phyloP scores from a whole-genome alignment of 2,329 filamentous ascomycete genomes.

The Orbilia ellipsospora region DNA sequence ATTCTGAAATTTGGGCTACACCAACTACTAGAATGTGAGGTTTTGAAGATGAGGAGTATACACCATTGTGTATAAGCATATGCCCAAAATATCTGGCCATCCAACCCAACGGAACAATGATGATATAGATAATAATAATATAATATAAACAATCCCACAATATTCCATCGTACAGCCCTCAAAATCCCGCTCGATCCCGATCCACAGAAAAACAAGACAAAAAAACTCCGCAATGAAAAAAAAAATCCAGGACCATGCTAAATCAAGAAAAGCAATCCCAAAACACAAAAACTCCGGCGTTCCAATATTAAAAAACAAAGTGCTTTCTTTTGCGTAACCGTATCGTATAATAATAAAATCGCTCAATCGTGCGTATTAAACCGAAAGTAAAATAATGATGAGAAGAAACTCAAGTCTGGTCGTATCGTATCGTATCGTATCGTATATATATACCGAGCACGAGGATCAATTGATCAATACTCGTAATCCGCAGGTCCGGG shows the following conservation, averaged over 20 bases:
- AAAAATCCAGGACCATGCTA: neutral
- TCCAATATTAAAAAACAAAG: neutral
- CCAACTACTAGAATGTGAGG: too few species aligned
- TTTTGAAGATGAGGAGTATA: neutral
- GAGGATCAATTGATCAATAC: constrained; percentile 64
- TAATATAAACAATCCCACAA: neutral
- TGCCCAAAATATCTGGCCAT: too few species aligned
- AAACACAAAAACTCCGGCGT: constrained; percentile 18
- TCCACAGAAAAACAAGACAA: neutral
- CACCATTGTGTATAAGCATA: neutral
- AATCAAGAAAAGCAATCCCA: neutral
- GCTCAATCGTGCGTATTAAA: neutral
- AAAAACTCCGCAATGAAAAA: neutral
- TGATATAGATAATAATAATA: neutral
- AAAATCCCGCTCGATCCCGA: neutral
- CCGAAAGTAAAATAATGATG: too few species aligned
- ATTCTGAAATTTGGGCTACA: too few species aligned
- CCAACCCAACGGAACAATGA: too few species aligned
- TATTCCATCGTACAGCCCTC: neutral
- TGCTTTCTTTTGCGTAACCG: constrained; percentile 7
- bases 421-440: constrained; percentile 1
- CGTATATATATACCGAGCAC: neutral
- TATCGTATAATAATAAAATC: neutral
- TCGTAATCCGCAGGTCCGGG: constrained; percentile 69
- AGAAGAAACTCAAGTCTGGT: too few species aligned